Percentiles rank a stretch among this genome's conserved stretches.
phyloP scores from a whole-genome alignment of 371 early-diverging fungal genomes.

The Fennellomyces sp. region DNA sequence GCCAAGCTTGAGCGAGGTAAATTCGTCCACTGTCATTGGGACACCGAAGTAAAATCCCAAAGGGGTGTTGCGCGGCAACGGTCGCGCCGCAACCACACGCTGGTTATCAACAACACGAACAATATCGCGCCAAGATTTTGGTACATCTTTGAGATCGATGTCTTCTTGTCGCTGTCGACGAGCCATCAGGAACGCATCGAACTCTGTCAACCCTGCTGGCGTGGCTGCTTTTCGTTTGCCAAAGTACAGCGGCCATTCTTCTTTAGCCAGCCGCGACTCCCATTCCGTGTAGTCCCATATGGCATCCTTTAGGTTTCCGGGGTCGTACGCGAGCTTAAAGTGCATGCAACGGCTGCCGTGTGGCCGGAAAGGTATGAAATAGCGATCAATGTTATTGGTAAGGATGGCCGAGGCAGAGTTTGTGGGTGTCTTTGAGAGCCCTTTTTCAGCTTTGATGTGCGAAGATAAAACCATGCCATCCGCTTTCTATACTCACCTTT shows the following conservation, averaged over 20 bases:
- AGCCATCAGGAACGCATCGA: slow-evolving; percentile 71
- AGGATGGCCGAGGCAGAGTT: slow-evolving; percentile 81
- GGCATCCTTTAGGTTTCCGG: slow-evolving; percentile 74
- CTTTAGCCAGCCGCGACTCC: slow-evolving; percentile 64
- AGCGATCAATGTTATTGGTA: slow-evolving; percentile 77
- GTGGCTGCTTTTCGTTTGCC: slow-evolving; percentile 25
- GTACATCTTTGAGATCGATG: slow-evolving; percentile 21
- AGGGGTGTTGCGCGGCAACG: slow-evolving; percentile 70
- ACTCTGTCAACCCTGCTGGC: slow-evolving; percentile 10
- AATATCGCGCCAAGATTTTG: slow-evolving; percentile 55
- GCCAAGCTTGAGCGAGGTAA: slow-evolving; percentile 80
- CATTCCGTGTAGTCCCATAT: slow-evolving; percentile 72
- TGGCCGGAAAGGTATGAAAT: slow-evolving; percentile 72
- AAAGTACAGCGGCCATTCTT: slow-evolving; percentile 84
- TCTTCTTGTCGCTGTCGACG: slow-evolving; percentile 63
- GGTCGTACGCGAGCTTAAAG: slow-evolving; percentile 75
- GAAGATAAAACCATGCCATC: not conserved
- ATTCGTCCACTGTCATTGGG: slow-evolving; percentile 90
- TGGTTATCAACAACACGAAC: slow-evolving; percentile 28
- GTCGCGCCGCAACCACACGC: slow-evolving; percentile 69
- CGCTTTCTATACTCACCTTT: slow-evolving; percentile 52
- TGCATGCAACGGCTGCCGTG: slow-evolving; percentile 67
- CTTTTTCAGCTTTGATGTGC: not conserved
- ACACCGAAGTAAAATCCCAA: slow-evolving; percentile 93
- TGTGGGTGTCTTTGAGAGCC: slow-evolving; percentile 84